These are phyloP conservation scores for Alternaria brassicae DNA, from an alignment of 2,329 filamentous ascomycete species.

Conservation along the genomic window DNA sequence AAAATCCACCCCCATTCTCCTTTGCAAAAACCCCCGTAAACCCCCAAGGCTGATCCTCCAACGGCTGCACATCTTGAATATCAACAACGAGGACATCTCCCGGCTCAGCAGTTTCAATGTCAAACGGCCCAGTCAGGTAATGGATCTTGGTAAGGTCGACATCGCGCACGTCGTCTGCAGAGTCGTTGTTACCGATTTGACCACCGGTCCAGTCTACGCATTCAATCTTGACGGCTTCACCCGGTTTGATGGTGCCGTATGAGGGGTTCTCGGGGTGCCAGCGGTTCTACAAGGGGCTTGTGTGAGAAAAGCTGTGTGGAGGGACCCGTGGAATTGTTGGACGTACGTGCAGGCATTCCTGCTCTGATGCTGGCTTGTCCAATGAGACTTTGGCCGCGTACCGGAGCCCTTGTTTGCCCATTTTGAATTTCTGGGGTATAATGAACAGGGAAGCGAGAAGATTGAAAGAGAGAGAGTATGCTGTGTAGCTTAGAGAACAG, in stretches of 20 bases:
- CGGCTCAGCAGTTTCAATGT: constrained; percentile 82
- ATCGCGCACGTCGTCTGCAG: constrained; percentile 84
- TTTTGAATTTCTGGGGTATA: constrained; percentile 29
- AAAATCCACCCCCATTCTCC: constrained; percentile 84
- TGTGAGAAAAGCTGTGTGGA: background rate
- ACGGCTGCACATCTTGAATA: constrained; percentile 91
- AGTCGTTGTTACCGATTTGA: constrained; percentile 88
- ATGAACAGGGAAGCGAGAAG: background rate
- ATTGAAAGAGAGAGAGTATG: background rate
- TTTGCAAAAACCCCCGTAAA: constrained; percentile 85
- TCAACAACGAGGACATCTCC: constrained; percentile 87
- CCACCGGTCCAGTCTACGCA: constrained; percentile 79
- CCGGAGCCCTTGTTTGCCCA: constrained; percentile 66
- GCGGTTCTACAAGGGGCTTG: constrained; percentile 67
- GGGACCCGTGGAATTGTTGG: background rate
- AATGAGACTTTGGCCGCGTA: constrained; percentile 77
- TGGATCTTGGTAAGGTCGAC: constrained; percentile 86
- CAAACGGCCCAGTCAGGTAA: constrained; percentile 88
- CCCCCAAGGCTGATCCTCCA: constrained; percentile 86
- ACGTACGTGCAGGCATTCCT: constrained; percentile 73
- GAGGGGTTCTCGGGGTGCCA: constrained; percentile 91
- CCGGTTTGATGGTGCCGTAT: constrained; percentile 75
- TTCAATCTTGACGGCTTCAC: constrained; percentile 91
- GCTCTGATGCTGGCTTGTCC: constrained; percentile 73
- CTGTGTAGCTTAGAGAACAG: background rate